Evolutionary conservation across 2,329 filamentous ascomycete genomes (phyloP).

Genomic region (Aureobasidium sp.): DNA sequence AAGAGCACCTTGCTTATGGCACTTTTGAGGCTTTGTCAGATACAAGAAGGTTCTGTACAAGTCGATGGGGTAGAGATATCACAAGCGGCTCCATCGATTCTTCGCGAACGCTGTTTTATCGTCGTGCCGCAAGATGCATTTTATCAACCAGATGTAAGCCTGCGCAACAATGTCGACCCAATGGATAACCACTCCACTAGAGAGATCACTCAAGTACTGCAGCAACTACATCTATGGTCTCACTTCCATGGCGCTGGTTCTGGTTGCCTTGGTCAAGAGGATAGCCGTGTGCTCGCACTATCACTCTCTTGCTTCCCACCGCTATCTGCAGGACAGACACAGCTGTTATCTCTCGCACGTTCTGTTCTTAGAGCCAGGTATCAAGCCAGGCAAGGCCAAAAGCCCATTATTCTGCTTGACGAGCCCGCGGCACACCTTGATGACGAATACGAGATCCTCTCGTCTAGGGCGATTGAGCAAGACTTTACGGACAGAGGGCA

Average conservation of each 20-base stretch:
- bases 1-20: constrained; percentile 45
- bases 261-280: constrained; percentile 29
- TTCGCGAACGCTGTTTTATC: constrained; percentile 36
- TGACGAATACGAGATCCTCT: not conserved
- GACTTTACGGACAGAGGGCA: constrained; percentile 41
- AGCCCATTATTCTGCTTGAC: constrained; percentile 32
- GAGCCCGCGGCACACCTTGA: constrained; percentile 19
- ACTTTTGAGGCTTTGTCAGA: constrained; percentile 43
- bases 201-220: constrained; percentile 36
- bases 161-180: constrained; percentile 46
- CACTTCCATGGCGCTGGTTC: constrained; percentile 15
- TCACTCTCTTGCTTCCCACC: constrained; percentile 17
- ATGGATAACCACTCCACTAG: constrained; percentile 26
- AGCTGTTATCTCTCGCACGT: constrained; percentile 44
- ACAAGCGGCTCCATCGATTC: constrained; percentile 33
- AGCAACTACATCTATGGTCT: constrained; percentile 36
- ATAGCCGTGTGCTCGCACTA: constrained; percentile 19
- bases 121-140: constrained; percentile 47
- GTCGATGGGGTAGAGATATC: constrained; percentile 44
- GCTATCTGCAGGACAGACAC: constrained; percentile 41
- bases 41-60: constrained; percentile 35
- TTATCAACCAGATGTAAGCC: constrained; percentile 36
- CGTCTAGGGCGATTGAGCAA: not conserved
- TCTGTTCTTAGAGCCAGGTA: constrained; percentile 33
- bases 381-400: constrained; percentile 19